Conservation (phyloP, 306 rosid species). For the Rosa lucieae region DNA sequence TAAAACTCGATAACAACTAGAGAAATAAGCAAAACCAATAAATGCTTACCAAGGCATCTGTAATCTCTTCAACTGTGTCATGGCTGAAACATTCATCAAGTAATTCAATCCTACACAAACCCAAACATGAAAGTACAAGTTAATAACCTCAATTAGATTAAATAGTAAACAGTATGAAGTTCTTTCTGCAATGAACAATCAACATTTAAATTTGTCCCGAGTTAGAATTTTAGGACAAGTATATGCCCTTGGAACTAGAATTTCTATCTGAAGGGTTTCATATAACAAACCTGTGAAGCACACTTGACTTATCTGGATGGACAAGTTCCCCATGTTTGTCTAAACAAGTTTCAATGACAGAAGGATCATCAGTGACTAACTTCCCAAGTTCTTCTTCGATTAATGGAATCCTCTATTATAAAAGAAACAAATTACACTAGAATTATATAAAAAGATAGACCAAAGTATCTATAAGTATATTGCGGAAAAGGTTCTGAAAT, state of each 20-base stretch:
- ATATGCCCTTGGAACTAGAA: background rate
- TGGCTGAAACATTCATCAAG: conserved; percentile 75
- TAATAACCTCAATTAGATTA: background rate
- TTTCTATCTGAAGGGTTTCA: background rate
- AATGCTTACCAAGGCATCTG: conserved; percentile 68
- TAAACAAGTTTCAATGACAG: conserved; percentile 71
- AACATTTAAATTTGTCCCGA: background rate
- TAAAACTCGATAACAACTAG: background rate
- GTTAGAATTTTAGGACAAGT: background rate
- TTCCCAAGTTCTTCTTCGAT: conserved; percentile 77
- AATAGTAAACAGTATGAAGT: background rate
- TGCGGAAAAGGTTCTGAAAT: conserved; percentile 30
- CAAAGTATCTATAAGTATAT: background rate
- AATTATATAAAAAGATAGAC: conserved; percentile 11
- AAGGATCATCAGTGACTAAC: conserved; percentile 87
- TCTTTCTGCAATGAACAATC: background rate
- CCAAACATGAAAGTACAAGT: background rate
- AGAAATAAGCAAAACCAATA: conserved; percentile 9
- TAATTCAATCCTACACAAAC: conserved; percentile 62
- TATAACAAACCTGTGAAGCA: conserved; percentile 58
- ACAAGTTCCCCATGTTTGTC: conserved; percentile 72
- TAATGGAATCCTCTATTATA: conserved; percentile 63
- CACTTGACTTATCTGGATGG: conserved; percentile 47
- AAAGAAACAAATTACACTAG: conserved; percentile 22
- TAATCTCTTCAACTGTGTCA: conserved; percentile 89